Conservation (phyloP, 2,329 filamentous ascomycete genomes). For the Fusarium continuum region DNA sequence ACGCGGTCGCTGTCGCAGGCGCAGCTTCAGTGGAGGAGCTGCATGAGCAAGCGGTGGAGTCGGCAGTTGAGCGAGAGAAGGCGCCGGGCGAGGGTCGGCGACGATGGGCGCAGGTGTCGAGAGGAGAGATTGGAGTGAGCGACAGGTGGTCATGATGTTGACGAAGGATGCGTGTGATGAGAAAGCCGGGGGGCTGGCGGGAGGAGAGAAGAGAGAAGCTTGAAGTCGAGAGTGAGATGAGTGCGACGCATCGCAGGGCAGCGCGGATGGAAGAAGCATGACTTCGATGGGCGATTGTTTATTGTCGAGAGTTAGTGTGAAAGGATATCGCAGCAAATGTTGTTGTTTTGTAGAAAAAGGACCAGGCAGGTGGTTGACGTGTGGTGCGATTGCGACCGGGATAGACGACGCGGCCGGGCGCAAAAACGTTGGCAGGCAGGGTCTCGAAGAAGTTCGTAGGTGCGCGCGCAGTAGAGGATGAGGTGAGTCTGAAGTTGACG, state of each 20-base stretch:
- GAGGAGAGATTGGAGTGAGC: constrained; percentile 68
- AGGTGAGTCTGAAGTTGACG: neutral
- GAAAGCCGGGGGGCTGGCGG: constrained; percentile 62
- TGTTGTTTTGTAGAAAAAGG: constrained; percentile 14
- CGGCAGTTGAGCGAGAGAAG: constrained; percentile 54
- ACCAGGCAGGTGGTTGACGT: constrained; percentile 27
- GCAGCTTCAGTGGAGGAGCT: constrained; percentile 62
- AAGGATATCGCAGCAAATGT: constrained; percentile 5
- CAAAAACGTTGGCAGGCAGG: constrained; percentile 19
- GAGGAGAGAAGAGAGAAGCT: constrained; percentile 66
- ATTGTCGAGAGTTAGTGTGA: neutral
- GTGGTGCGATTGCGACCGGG: constrained; percentile 40
- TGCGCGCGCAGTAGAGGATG: constrained; percentile 3
- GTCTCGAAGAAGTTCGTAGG: neutral
- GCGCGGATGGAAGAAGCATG: constrained; percentile 68
- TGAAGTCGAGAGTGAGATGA: constrained; percentile 55
- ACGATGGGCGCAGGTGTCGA: constrained; percentile 48
- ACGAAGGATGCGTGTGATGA: constrained; percentile 58
- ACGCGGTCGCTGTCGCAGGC: constrained; percentile 62
- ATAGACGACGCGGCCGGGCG: constrained; percentile 28
- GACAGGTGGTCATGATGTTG: constrained; percentile 68
- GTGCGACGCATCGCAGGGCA: constrained; percentile 66
- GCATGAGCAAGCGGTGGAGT: constrained; percentile 65
- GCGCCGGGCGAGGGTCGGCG: constrained; percentile 49
- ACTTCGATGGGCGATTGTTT: constrained; percentile 33